Evolutionary conservation across 225 moss, liverwort and hornwort genomes (phyloP).

Genomic region (Pleurozium schreberi): DNA sequence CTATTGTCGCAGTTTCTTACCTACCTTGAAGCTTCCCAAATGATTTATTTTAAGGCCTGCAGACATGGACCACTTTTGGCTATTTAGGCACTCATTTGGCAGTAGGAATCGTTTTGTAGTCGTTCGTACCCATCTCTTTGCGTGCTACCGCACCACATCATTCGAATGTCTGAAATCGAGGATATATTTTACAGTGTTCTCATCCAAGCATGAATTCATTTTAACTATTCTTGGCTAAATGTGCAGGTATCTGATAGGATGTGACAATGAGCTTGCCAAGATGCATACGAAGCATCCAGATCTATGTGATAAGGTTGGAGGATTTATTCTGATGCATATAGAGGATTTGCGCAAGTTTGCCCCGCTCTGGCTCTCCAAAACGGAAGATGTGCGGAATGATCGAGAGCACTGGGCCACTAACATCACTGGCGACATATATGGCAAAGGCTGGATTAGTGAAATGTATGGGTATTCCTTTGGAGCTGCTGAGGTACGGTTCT

Average conservation of each 20-base stretch:
- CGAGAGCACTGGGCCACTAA: constrained; percentile 69
- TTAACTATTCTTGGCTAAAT: background rate
- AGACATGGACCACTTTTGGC: background rate
- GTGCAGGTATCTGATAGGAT: constrained; percentile 79
- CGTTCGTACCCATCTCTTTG: background rate
- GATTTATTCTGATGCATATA: constrained; percentile 81
- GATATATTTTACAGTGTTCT: background rate
- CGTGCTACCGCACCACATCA: background rate
- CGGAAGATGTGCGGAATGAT: constrained; percentile 84
- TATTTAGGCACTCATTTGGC: background rate
- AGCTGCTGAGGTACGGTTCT: constrained; percentile 64
- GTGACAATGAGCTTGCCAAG: constrained; percentile 83
- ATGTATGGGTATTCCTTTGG: constrained; percentile 99
- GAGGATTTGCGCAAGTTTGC: constrained; percentile 83
- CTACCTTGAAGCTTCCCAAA: background rate
- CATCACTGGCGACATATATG: constrained; percentile 81
- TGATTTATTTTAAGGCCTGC: background rate
- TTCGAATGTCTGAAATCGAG: background rate
- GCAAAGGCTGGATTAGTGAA: constrained; percentile 90
- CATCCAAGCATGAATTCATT: background rate
- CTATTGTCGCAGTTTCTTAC: background rate
- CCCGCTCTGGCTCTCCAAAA: constrained; percentile 95
- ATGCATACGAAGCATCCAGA: constrained; percentile 85
- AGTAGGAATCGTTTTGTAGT: background rate
- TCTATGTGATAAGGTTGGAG: constrained; percentile 91